Evolutionary conservation across 1,284 basidiomycete genomes (phyloP).

Genomic region (Pseudozyma tsukubaensis): DNA sequence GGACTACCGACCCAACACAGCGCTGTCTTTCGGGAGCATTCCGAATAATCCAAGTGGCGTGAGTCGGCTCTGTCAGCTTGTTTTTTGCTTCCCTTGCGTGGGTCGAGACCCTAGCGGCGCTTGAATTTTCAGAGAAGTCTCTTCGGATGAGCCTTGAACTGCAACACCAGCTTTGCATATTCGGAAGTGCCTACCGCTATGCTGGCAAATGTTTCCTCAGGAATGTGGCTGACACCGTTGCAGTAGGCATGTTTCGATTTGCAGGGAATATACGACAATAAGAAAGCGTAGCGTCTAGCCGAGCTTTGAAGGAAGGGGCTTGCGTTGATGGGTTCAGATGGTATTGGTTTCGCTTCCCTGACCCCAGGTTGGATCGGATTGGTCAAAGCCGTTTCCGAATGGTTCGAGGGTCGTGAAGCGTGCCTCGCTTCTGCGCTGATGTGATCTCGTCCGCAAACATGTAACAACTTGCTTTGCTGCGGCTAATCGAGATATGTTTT

Average conservation of each 20-base stretch:
- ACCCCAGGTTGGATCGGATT: slow-evolving; percentile 5
- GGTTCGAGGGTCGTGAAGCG: neutral
- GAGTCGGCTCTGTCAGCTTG: neutral
- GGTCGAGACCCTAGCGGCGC: slow-evolving; percentile 7
- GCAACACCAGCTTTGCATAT: neutral
- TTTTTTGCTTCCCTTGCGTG: neutral
- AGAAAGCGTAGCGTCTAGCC: neutral
- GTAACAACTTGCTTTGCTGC: too few relatives aligned
- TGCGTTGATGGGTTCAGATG: neutral
- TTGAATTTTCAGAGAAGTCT: neutral
- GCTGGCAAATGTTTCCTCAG: too few relatives aligned
- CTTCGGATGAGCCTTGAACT: neutral
- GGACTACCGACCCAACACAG: neutral
- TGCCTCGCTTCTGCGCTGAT: neutral
- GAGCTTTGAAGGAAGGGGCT: neutral
- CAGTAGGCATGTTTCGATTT: neutral
- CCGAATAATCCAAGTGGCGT: slow-evolving; percentile 1
- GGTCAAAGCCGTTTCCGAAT: slow-evolving; percentile 13
- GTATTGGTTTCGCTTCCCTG: neutral
- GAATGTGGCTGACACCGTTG: neutral
- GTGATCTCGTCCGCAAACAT: too few relatives aligned
- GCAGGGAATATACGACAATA: neutral
- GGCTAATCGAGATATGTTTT: too few relatives aligned
- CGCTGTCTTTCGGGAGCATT: slow-evolving; percentile 8
- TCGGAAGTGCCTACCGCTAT: neutral